Evolutionary conservation across 2,329 filamentous ascomycete species (phyloP), one percentile per base, ranked within the genome.

Genomic region (Neoascochyta sp.): DNA sequence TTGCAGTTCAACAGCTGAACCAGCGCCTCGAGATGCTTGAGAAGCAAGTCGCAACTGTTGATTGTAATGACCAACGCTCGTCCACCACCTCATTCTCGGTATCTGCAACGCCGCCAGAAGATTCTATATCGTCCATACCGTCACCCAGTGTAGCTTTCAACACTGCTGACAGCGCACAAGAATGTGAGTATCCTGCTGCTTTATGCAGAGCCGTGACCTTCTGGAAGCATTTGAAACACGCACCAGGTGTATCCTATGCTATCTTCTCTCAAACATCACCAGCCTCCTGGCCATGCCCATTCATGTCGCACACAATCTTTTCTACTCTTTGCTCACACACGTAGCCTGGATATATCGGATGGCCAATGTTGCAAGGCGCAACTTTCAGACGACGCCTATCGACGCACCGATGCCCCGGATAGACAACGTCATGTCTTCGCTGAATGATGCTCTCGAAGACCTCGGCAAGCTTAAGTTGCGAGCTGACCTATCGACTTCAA

Each of bases 341-440:
- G n/a, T 14, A 50, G 48, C 45, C 23, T 53, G 53, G 54, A 49
- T 58, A 7, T 57, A 50, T 32, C 52, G 40, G 7, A 37, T 57
- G 33, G 54, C 52, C 7, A 53, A 31, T 7, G 46, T 55, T 22
- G 41, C 49, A 2, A 44, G 38, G 18, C 43, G 36, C 9, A 50
- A 41, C 22, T 55, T 58, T 14, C 47, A 55, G 21, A 28, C 38
- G 4, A 45, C 51, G 2, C 50, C 51, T 14, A 38, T 42, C 13
- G 31, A 27, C 24, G 50, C 51, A 7, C 45, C 52, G 20, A 41
- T 30, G 10, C 38, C 38, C 11, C 42, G 29, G 12, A 45, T 56
- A n/a, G 47, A 55, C 24, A 43, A 35, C 28, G 52, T 45, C 7
- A 58, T 58, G 48, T 40, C 38, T 9, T 37, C 44, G 7, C 36